These are phyloP conservation scores for Tricholoma flavovirens DNA, from an alignment of 768 basidiomycete species.

Conservation along the genomic window DNA sequence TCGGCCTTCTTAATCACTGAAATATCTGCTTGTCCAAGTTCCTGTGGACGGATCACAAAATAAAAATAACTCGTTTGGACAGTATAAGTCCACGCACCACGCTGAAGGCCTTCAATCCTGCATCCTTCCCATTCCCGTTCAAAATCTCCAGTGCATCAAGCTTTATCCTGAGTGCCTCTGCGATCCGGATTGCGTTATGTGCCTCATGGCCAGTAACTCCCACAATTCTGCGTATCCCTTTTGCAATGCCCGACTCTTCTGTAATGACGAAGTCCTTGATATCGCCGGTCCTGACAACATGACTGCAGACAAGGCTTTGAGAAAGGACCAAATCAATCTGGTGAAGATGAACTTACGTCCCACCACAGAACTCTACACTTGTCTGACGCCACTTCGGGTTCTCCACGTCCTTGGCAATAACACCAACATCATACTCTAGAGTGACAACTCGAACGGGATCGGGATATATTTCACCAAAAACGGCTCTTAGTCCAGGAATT, in stretches of 20 bases:
- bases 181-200: conserved; percentile 66
- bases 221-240: conserved; percentile 91
- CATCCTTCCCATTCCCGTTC: conserved; percentile 77
- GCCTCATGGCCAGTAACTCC: conserved; percentile 96
- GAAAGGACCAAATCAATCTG: not conserved
- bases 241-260: conserved; percentile 96
- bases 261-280: conserved; percentile 95
- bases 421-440: conserved; percentile 81
- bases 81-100: conserved; percentile 44
- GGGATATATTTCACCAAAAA: conserved; percentile 97
- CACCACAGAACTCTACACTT: conserved; percentile 97
- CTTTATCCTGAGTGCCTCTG: conserved; percentile 53
- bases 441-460: conserved; percentile 96
- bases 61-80: not conserved
- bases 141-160: conserved; percentile 58
- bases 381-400: conserved; percentile 90
- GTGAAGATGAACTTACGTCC: conserved; percentile 63
- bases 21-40: conserved; percentile 84
- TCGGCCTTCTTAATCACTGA: conserved; percentile 79
- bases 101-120: conserved; percentile 75
- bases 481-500: conserved; percentile 92
- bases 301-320: conserved; percentile 37
- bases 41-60: conserved; percentile 40
- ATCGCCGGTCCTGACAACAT: conserved; percentile 93
- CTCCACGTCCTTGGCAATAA: conserved; percentile 78